Conservation (phyloP, 306 rosid species). For the Malus orientalis region DNA sequence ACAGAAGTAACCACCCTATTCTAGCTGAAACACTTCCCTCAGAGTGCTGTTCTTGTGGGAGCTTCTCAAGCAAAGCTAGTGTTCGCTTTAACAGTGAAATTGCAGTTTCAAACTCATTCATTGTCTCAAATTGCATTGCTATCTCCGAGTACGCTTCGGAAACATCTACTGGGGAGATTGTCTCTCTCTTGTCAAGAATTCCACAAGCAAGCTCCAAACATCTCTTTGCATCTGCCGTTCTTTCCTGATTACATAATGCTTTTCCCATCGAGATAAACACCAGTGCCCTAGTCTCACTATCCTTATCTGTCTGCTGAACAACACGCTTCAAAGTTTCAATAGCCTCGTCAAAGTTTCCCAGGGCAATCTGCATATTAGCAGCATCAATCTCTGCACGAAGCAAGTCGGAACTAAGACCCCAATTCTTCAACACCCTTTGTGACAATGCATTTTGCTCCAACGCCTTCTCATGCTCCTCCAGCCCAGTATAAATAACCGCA, state of each 20-base stretch:
- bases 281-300: constrained; percentile 65
- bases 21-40: constrained; percentile 88
- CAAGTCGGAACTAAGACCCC: constrained; percentile 74
- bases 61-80: constrained; percentile 65
- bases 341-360: constrained; percentile 74
- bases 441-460: constrained; percentile 78
- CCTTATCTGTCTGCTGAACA: constrained; percentile 54
- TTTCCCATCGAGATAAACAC: constrained; percentile 83
- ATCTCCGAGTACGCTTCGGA: constrained; percentile 85
- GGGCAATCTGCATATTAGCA: constrained; percentile 84
- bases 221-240: constrained; percentile 51
- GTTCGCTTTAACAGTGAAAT: constrained; percentile 73
- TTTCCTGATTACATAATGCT: constrained; percentile 72
- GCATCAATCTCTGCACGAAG: constrained; percentile 75
- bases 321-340: constrained; percentile 59
- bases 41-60: constrained; percentile 85
- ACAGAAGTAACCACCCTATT: constrained; percentile 81
- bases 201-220: constrained; percentile 75
- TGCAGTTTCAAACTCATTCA: constrained; percentile 87
- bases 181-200: constrained; percentile 73
- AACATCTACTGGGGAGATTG: constrained; percentile 49
- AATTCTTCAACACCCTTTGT: constrained; percentile 66
- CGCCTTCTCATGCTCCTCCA: constrained; percentile 87
- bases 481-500: constrained; percentile 67
- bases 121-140: constrained; percentile 80